phyloP scores from a whole-genome alignment of 2,329 filamentous ascomycete species.

The Scedosporium minutisporum region DNA sequence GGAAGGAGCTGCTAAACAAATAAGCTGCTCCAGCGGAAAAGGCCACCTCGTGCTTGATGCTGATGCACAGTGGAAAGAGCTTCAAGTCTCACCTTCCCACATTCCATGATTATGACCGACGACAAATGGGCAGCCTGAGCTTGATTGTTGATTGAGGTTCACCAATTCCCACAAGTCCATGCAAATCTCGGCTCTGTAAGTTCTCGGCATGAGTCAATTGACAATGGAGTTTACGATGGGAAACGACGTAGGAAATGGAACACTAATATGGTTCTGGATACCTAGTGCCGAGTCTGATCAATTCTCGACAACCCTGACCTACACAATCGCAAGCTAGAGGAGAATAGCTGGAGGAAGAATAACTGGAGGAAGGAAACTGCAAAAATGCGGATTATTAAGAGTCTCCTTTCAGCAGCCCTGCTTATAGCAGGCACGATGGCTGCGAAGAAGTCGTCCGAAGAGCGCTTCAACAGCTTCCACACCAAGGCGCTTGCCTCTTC shows the following conservation, averaged over 20 bases:
- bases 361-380: conserved; percentile 4
- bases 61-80: neutral
- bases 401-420: conserved; percentile 54
- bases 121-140: neutral
- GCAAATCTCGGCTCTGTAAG: neutral
- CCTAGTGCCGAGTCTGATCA: neutral
- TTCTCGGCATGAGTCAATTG: neutral
- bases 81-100: too few species aligned
- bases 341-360: too few species aligned
- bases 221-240: neutral
- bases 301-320: neutral
- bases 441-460: conserved; percentile 51
- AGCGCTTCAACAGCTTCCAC: conserved; percentile 65
- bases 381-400: conserved; percentile 60
- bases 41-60: conserved; percentile 3
- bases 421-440: conserved; percentile 50
- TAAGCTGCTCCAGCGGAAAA: conserved; percentile 2
- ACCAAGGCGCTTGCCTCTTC: conserved; percentile 53
- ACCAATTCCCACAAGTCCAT: neutral
- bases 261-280: neutral
- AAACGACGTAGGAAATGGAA: neutral
- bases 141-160: neutral
- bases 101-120: too few species aligned
- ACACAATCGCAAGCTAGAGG: neutral
- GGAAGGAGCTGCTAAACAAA: neutral